Base-by-base conservation (phyloP, 306 rosid genomes). In the Lathyrus tuberosus region DNA sequence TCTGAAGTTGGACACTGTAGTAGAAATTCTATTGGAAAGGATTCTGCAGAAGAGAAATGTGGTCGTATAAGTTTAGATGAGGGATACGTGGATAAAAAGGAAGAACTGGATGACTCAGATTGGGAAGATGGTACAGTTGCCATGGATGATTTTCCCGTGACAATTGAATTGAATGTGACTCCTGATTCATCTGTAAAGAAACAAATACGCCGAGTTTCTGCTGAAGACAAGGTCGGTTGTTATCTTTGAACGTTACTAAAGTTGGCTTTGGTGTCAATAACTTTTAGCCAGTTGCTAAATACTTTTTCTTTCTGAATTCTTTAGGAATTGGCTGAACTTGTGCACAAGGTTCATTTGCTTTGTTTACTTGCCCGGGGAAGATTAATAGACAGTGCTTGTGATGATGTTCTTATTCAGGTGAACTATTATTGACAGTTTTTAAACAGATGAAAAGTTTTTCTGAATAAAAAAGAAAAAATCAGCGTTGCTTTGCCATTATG, bases 321-420 rank as follows among this genome's bases (percentile, higher is more conserved):
- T 72, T 83, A 90, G 98, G 96, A 84, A 77, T 31, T 76, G 73
- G 91, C 98, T 40, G 96, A 90, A 86, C 87, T 86, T 59, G 89
- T 88, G 73, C 98, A 94, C 76, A 90, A 81, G 82, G 90, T 79
- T 83, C 97, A 94, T 84, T 80, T 94, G 78, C 97, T 94, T 66
- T 94, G 96, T 85, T 81, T 90, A 80, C 92, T 93, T 60, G 96
- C 89, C 70, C 96, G 97, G 49, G 98, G 98, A 76, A 94, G 96
- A 83, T 69, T 87, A 72, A 79, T 90, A 61, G 97, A 90, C 81
- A 70, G 58, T 47, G 94, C 90, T 78, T 93, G 98, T 71, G 89
- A 90, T 51, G 92, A 93, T 77, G 84, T 89, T 76, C 89, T 93
- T 56, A 87, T 84, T 67, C 97, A 93, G 96, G 98, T 93, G 49